Base-by-base conservation (phyloP, 371 early-diverging fungal genomes). In the Coemansia sp. region DNA sequence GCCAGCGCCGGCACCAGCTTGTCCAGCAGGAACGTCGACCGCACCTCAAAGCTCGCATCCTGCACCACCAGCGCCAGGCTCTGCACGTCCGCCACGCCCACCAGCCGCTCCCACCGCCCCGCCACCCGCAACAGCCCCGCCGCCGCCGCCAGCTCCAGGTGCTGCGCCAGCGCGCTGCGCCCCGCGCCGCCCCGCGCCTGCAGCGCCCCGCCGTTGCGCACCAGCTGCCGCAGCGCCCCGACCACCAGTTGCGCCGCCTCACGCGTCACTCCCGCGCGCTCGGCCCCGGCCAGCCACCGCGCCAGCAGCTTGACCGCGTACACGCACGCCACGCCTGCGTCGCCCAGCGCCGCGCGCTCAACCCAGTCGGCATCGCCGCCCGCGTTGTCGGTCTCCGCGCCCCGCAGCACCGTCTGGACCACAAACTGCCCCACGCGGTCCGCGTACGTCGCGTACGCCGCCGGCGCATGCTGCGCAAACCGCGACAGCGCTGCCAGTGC, bases 31-130 rank as follows among this genome's bases (percentile, higher is more conserved):
- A 95, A 85, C 1, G 79, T 77, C 43, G 83, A 81, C n/a, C 98
- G 91, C 12, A 95, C 93, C 58, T 90, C 83, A 65, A 82, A 93
- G 59, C 87, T 84, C 1, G 90, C 81, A 67, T 94, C 95, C 80
- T 91, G 83, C 11, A 77, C 45, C 40, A 74, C 75, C 30, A 88
- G 77, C 16, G 84, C 83, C 36, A 96, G 62, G 26, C 72, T 78
- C 59, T 80, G 81, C 48, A 86, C 84, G 12, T 90, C 84, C 0
- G 72, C 36, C 1, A 82, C 80, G 0, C 82, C 69, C 5, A 92
- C 68, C 68, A 83, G 68, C 41, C 76, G 67, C 34, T 85, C 83
- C 60, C 85, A 86, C 16, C 78, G 63, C 2, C 82, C 74, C 2
- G 88, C 83, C 4, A 95, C 79, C 70, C 88, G 88, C 39, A 95